These are phyloP conservation scores for Fusarium albidum DNA, from an alignment of 2,329 filamentous ascomycete genomes.

Conservation along the genomic window DNA sequence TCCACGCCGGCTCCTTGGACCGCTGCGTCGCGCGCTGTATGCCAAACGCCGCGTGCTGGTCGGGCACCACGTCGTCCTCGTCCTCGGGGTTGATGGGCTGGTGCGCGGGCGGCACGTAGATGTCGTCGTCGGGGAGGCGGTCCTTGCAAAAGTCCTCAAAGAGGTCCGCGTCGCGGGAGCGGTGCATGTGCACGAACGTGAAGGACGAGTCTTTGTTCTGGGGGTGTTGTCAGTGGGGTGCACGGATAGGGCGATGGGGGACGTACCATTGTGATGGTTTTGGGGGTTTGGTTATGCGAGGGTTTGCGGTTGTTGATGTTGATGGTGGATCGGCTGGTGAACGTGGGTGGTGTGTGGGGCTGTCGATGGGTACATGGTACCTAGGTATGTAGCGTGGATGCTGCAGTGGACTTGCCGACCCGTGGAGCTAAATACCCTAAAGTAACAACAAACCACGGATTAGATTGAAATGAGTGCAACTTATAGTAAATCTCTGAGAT, in stretches of 20 bases:
- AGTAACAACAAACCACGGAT: too few relatives aligned
- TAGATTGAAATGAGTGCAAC: too few relatives aligned
- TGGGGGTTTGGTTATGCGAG: too few relatives aligned
- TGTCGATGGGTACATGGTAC: too few relatives aligned
- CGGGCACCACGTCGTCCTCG: slow-evolving; percentile 87
- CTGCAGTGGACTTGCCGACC: too few relatives aligned
- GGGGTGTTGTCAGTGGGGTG: neutral
- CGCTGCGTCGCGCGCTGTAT: slow-evolving; percentile 83
- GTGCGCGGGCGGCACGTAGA: slow-evolving; percentile 81
- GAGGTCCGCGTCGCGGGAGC: slow-evolving; percentile 76
- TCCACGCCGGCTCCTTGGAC: slow-evolving; percentile 77
- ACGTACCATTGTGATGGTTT: slow-evolving; percentile 26
- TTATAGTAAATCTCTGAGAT: too few relatives aligned
- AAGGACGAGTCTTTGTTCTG: slow-evolving; percentile 78
- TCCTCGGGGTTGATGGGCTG: slow-evolving; percentile 88
- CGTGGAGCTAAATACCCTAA: too few relatives aligned
- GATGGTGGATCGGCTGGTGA: too few relatives aligned
- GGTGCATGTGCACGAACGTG: slow-evolving; percentile 80
- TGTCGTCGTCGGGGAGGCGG: slow-evolving; percentile 77
- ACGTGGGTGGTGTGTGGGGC: too few relatives aligned
- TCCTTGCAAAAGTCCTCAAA: slow-evolving; percentile 80
- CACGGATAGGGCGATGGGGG: neutral
- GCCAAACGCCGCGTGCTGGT: slow-evolving; percentile 88
- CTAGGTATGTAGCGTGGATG: too few relatives aligned
- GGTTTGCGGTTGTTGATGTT: too few relatives aligned